A percentile compares a stretch with the other conserved stretches of the same genome.
These are phyloP conservation scores for Trichosporon coremiiforme DNA, from an alignment of 1,284 basidiomycete genomes.

Conservation along the genomic window DNA sequence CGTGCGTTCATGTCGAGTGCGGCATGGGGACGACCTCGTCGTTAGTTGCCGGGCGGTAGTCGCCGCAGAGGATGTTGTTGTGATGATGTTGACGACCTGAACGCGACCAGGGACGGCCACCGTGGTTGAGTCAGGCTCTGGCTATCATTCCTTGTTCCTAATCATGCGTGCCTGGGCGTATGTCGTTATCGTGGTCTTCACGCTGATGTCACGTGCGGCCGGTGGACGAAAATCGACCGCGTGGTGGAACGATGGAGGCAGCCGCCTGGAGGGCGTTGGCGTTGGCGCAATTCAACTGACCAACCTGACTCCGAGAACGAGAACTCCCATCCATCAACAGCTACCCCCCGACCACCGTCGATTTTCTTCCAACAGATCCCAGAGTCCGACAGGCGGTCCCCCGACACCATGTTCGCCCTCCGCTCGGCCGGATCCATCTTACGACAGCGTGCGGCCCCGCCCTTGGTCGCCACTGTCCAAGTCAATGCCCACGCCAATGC, in stretches of 20 bases:
- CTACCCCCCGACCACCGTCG: background rate
- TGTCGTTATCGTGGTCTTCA: background rate
- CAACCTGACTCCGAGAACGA: constrained; percentile 5
- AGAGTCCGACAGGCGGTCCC: constrained; percentile 1
- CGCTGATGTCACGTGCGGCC: background rate
- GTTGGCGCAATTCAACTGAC: constrained; percentile 11
- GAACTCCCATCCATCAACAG: constrained; percentile 6
- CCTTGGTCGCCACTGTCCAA: constrained; percentile 15
- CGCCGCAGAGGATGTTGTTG: background rate
- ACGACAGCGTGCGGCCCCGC: constrained; percentile 16
- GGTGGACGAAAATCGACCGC: background rate
- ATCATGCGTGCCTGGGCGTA: background rate
- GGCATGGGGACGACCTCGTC: background rate
- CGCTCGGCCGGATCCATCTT: constrained; percentile 18
- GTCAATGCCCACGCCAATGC: constrained; percentile 18
- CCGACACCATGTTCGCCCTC: constrained; percentile 16
- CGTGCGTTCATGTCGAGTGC: constrained; percentile 10
- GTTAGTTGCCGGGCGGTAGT: background rate
- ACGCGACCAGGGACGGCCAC: background rate
- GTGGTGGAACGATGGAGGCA: constrained; percentile 6
- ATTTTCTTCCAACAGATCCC: background rate
- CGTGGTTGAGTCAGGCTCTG: background rate
- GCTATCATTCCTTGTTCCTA: background rate
- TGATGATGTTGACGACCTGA: background rate
- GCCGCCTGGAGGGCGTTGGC: background rate